A percentile compares a stretch with the other conserved stretches of the same genome.
Conservation (phyloP, 2,329 filamentous ascomycete genomes). For the Hymenotorrendiella dingleyae region DNA sequence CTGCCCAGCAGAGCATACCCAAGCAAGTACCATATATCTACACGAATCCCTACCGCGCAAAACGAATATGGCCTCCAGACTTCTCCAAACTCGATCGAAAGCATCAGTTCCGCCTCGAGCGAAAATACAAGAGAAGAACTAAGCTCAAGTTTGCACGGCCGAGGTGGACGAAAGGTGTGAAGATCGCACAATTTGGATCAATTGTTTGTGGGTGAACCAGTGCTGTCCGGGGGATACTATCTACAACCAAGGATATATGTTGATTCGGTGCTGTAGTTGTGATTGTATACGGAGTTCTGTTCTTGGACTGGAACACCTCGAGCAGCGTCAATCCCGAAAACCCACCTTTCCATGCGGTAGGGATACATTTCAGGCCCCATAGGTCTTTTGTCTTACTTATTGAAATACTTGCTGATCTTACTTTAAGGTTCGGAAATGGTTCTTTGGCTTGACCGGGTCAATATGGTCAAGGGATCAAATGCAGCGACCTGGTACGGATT, state of each 20-base stretch:
- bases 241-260: conserved; percentile 9
- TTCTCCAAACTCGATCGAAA: conserved; percentile 63
- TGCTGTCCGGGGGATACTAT: background rate
- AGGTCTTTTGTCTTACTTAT: background rate
- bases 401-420: too few relatives aligned
- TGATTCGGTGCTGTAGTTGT: conserved; percentile 37
- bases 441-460: conserved; percentile 35
- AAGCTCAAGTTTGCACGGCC: conserved; percentile 56
- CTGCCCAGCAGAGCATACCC: conserved; percentile 30
- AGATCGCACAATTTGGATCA: conserved; percentile 50
- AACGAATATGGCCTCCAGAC: conserved; percentile 74
- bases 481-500: conserved; percentile 2
- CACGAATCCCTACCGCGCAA: conserved; percentile 56
- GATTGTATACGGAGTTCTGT: conserved; percentile 51
- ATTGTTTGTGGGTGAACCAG: conserved; percentile 24
- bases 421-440: conserved; percentile 36
- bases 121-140: conserved; percentile 68
- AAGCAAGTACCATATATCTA: conserved; percentile 31
- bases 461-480: conserved; percentile 28
- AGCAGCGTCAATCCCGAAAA: conserved; percentile 21
- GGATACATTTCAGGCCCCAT: conserved; percentile 16
- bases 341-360: conserved; percentile 46
- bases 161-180: conserved; percentile 57
- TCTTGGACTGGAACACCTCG: conserved; percentile 50
- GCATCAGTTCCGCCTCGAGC: conserved; percentile 73